phyloP scores from a whole-genome alignment of 2,329 filamentous ascomycete genomes.

The Simplicillium sp. region DNA sequence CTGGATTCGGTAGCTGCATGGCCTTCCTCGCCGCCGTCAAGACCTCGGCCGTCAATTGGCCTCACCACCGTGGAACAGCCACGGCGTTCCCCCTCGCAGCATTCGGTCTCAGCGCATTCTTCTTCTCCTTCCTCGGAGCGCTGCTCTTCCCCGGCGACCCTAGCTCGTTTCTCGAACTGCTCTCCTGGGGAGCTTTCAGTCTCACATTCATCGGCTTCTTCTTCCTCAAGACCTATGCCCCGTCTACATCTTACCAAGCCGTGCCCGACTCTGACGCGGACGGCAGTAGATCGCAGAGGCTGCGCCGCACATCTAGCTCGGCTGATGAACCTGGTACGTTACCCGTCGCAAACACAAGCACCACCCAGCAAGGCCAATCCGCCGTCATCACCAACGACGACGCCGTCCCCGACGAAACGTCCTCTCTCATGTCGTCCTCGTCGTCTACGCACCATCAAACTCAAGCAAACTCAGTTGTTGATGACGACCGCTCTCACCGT shows the following conservation, averaged over 20 bases:
- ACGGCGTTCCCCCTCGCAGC: constrained; percentile 89
- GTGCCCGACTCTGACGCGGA: constrained; percentile 33
- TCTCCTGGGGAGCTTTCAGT: constrained; percentile 69
- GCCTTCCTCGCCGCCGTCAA: constrained; percentile 89
- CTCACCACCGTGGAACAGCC: constrained; percentile 80
- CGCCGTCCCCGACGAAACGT: constrained; percentile 53
- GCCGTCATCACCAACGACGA: constrained; percentile 11
- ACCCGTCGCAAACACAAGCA: constrained; percentile 22
- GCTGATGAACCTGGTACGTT: constrained; percentile 60
- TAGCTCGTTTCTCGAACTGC: constrained; percentile 67
- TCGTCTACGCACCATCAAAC: constrained; percentile 42
- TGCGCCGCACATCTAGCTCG: constrained; percentile 31
- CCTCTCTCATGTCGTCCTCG: constrained; percentile 65
- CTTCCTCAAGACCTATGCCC: constrained; percentile 69
- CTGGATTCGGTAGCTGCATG: constrained; percentile 80
- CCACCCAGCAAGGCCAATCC: constrained; percentile 8
- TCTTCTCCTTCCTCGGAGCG: constrained; percentile 76
- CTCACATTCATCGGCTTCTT: constrained; percentile 72
- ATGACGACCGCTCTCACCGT: constrained; percentile 66
- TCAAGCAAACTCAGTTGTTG: constrained; percentile 50
- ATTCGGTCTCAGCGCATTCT: constrained; percentile 91
- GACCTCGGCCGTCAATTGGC: constrained; percentile 81
- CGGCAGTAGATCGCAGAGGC: constrained; percentile 15
- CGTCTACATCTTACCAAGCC: constrained; percentile 40
- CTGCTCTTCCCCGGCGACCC: constrained; percentile 77